Evolutionary conservation across 2,329 filamentous ascomycete genomes (phyloP).

Genomic region (Massarina eburnea): DNA sequence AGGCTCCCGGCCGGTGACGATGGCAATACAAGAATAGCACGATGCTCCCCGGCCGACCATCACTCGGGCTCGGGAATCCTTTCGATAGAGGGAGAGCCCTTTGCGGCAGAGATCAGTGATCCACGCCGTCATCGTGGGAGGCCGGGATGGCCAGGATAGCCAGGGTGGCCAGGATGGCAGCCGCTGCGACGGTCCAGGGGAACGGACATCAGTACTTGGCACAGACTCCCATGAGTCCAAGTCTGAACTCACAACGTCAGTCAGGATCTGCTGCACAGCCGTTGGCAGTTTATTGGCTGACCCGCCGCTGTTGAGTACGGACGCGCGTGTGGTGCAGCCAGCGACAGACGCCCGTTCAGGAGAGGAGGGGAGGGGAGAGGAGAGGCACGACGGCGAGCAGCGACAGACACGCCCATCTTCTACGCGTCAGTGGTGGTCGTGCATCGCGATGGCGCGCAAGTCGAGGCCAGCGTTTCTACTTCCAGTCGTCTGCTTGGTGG

Average conservation of each 20-base stretch:
- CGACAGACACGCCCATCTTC: too few relatives aligned
- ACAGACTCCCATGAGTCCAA: not conserved
- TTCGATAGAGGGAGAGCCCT: too few relatives aligned
- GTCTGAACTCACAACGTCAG: conserved; percentile 7
- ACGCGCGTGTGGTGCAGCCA: not conserved
- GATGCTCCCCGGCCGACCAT: not conserved
- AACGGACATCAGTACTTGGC: conserved; percentile 12
- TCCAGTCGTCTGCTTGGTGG: not conserved
- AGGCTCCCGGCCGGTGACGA: not conserved
- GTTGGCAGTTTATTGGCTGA: conserved; percentile 3
- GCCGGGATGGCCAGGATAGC: conserved; percentile 1
- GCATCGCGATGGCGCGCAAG: not conserved
- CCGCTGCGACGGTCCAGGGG: conserved; percentile 6
- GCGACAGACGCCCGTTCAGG: not conserved
- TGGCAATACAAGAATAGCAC: not conserved
- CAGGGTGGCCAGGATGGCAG: conserved; percentile 6
- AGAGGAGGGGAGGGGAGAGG: not conserved
- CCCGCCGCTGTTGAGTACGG: not conserved
- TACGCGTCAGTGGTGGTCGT: too few relatives aligned
- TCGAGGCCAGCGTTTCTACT: not conserved
- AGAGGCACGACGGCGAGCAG: too few relatives aligned
- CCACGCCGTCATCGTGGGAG: too few relatives aligned
- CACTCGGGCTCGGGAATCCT: too few relatives aligned
- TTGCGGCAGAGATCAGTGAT: too few relatives aligned
- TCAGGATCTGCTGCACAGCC: conserved; percentile 7